Base-by-base conservation (phyloP, 768 basidiomycete genomes). In the Suillus placidus region DNA sequence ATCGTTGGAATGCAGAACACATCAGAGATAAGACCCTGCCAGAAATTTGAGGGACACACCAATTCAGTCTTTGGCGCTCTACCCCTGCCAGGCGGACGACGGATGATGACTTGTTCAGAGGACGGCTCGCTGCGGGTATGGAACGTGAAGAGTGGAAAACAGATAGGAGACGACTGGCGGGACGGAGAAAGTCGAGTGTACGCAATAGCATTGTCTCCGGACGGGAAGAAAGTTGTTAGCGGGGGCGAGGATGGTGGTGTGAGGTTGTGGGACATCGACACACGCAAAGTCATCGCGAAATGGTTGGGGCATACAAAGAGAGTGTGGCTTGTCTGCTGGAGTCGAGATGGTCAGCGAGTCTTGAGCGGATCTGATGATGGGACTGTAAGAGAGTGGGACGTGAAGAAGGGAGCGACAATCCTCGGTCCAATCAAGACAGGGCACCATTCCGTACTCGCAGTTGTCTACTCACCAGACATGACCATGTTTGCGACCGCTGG, bases 371-470 rank as follows among this genome's bases (percentile, higher is more conserved):
- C 51, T 14, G 0, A 0, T 1, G 45, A 47, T 12, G n/a, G 20
- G 20, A 45, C 10, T n/a, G 43, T 9, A 45, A 45, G 20, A 4
- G 4, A n/a, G 10, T 10, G 43, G 43, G 20, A 45, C 10, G 20
- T n/a, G 1, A 9, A 45, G 20, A n/a, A 10, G 5, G 9, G 43
- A 45, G 1, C 5, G 20, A 10, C 9, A 0, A 20, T 43, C 0
- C 18, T 43, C 18, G 8, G 3, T 1, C 42, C 43, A 10, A n/a
- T 45, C 43, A n/a, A 45, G 20, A n/a, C 23, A 14, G 49, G 23
- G 49, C 6, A 51, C 6, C 2, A 14, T 3, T 2, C 0, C 0
- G 23, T 51, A 6, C 0, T 1, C 2, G 7, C 23, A 26, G 23
- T 7, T 6, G 13, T 26, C 14, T 51, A 51, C 23, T 26, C 23